Base-by-base conservation (phyloP, 2,329 filamentous ascomycete genomes). In the Endoconidiophora polonica region DNA sequence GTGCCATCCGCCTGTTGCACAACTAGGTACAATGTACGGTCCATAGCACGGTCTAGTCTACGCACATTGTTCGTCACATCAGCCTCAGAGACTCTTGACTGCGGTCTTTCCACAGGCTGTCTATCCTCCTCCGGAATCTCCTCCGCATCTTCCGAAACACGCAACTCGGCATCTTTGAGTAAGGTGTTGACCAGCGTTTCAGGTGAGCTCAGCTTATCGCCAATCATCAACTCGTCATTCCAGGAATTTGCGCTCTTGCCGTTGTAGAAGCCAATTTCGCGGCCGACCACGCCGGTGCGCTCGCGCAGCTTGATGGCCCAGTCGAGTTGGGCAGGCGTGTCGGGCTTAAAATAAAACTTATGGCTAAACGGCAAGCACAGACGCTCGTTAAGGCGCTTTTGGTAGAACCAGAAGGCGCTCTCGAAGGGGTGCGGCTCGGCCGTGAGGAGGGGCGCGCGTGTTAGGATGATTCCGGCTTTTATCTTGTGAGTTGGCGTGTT, bases 311-410 rank as follows among this genome's bases (percentile, higher is more conserved):
- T 93, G 61, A 86, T 74, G 64, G 88, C 85, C 86, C 87, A 96
- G 68, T 95, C 88, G 46, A 86, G 71, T 57, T 88, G 84, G 6
- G 78, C 73, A 1, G 87, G 81, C 9, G 88, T 94, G 61, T 86
- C 85, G 58, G 80, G 80, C 71, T 94, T 94, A 76, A 88, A 94
- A 74, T 94, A 98, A 68, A 96, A 91, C 63, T 84, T 84, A 57
- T 84, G 79, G 51, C 83, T 83, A 65, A 96, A 98, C 1, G 88
- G 85, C 3, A 91, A 74, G 18, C 81, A 79, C 48, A 94, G 74
- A 41, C 91, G 84, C 71, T 98, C 91, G 65, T 96, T 94, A 54
- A 98, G 74, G 12, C 91, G 86, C 59, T 90, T 90, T 69, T 98
- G 91, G 69, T 98, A 98, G 63, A 98, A 87, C 72, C 83, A 94